Evolutionary conservation across 1,284 basidiomycete species (phyloP), one percentile per base, ranked within the genome.

Genomic region (Trametes hirsuta): DNA sequence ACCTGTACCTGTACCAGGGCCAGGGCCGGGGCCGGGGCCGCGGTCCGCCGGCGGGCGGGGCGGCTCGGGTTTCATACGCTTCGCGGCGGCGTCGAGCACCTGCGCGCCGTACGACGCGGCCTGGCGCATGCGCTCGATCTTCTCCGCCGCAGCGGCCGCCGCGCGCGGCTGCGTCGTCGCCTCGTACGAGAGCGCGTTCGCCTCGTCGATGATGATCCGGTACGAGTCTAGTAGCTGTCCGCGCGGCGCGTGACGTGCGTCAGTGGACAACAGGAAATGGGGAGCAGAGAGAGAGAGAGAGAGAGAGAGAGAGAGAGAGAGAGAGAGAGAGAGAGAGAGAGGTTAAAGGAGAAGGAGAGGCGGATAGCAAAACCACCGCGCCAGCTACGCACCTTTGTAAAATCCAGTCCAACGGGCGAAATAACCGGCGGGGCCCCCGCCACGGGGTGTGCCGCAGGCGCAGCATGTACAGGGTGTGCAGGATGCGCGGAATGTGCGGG

Each of bases 41-140:
- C 65, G 12, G 55, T 44, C 36, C 11, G 49, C 24, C 3, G 63
- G 62, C 37, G 65, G 59, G 8, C 54, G 67, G 6, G 62, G 55
- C 25, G 63, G 51, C 42, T 70, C 68, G 9, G 61, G 58, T 25
- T 53, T 68, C 36, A 71, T 59, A 48, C 73, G 75, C 54, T 69
- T 67, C 34, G 59, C 64, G 42, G 73, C 72, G 15, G 77, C 72
- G 58, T 84, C 80, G 36, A 88, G 72, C 68, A 83, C 74, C 64
- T 84, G 82, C 55, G 76, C 75, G 18, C 84, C 85, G 60, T 80
- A 78, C 47, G 75, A 77, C 21, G 88, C 82, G 24, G 79, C 77
- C 63, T 79, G 79, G 74, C 77, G 51, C 75, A 83, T 79, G 58
- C 75, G 75, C 18, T 83, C 82, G 30, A 82, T 61, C 6, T 65